phyloP scores from a whole-genome alignment of 805 yeast species.

The Pichia paraexigua region DNA sequence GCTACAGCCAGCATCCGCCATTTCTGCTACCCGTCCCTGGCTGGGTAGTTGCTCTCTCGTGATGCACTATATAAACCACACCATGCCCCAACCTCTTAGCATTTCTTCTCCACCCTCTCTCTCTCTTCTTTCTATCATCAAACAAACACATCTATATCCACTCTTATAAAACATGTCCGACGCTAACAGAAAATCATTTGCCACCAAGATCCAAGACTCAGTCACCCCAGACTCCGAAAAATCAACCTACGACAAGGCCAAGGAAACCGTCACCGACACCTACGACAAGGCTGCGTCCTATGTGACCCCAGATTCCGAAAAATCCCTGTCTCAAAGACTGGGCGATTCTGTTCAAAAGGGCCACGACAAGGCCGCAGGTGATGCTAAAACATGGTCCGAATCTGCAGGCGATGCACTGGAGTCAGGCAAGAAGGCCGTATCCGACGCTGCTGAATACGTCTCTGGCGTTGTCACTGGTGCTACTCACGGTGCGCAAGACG shows the following conservation, averaged over 20 bases:
- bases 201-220: conserved; percentile 61
- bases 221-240: conserved; percentile 70
- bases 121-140: background rate
- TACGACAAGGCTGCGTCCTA: conserved; percentile 57
- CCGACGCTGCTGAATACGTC: conserved; percentile 43
- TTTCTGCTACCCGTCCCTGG: background rate
- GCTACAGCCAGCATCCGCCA: too few species aligned
- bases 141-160: background rate
- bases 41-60: background rate
- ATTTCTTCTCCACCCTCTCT: background rate
- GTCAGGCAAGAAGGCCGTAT: conserved; percentile 40
- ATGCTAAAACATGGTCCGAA: conserved; percentile 36
- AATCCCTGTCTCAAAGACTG: conserved; percentile 60
- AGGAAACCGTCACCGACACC: conserved; percentile 61
- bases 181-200: conserved; percentile 61
- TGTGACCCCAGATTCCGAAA: conserved; percentile 56
- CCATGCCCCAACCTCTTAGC: background rate
- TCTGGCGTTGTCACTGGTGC: conserved; percentile 64
- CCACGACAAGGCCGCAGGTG: conserved; percentile 27
- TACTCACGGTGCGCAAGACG: conserved; percentile 23
- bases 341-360: conserved; percentile 37
- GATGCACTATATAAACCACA: background rate
- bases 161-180: conserved; percentile 18
- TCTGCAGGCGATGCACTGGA: conserved; percentile 39
- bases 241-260: conserved; percentile 54